Percentiles rank a stretch among this genome's conserved stretches.
Evolutionary conservation across 2,329 filamentous ascomycete genomes (phyloP).

Genomic region (Fusarium transvaalense): DNA sequence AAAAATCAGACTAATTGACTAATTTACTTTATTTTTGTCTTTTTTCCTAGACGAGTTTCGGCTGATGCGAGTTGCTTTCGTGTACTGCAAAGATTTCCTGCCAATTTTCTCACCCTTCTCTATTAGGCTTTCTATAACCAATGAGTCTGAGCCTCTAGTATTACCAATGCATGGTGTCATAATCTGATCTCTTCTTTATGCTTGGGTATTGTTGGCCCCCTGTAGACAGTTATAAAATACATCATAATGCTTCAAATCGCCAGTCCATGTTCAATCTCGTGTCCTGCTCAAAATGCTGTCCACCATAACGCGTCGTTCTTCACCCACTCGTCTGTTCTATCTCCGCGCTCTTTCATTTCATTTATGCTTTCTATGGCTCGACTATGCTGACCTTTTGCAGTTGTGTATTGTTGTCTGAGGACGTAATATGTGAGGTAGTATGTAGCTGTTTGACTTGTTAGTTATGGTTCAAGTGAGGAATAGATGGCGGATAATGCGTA

Average conservation of each 20-base stretch:
- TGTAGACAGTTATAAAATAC: not conserved
- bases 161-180: too few species aligned
- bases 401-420: not conserved
- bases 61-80: too few species aligned
- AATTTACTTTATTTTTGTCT: not conserved
- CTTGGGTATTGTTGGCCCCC: fast-evolving
- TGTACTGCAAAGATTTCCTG: too few species aligned
- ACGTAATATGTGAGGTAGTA: not conserved
- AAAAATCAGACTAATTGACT: fast-evolving
- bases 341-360: not conserved
- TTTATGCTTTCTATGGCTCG: not conserved
- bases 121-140: too few species aligned
- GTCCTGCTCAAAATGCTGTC: slow-evolving; percentile 1
- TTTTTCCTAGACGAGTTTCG: not conserved
- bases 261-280: not conserved
- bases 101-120: too few species aligned
- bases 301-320: slow-evolving; percentile 1
- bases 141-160: too few species aligned
- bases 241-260: not conserved
- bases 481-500: fast-evolving
- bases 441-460: not conserved
- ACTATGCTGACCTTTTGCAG: not conserved
- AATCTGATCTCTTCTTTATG: not conserved
- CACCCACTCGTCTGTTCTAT: not conserved
- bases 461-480: fast-evolving